These are phyloP conservation scores for Tolypocladium sp. DNA, from an alignment of 2,329 filamentous ascomycete species.

Conservation along the genomic window DNA sequence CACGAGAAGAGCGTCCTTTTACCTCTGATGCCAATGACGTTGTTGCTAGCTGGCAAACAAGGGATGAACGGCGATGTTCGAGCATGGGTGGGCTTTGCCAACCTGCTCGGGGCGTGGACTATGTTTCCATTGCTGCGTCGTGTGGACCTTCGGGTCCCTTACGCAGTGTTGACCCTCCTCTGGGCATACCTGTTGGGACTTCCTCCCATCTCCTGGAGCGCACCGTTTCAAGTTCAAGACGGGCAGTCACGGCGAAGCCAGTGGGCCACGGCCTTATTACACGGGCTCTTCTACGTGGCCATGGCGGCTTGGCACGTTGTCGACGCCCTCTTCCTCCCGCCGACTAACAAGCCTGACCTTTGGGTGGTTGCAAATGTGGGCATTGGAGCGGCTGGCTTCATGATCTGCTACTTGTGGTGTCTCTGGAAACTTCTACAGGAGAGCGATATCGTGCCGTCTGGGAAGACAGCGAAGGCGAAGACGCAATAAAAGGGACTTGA, in stretches of 20 bases:
- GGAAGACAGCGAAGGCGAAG: slow-evolving; percentile 24
- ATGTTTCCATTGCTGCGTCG: slow-evolving; percentile 85
- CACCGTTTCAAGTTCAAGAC: slow-evolving; percentile 54
- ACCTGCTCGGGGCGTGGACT: slow-evolving; percentile 82
- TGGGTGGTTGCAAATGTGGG: slow-evolving; percentile 91
- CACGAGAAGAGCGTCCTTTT: slow-evolving; percentile 96
- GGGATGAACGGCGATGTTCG: slow-evolving; percentile 69
- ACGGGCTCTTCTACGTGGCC: slow-evolving; percentile 63
- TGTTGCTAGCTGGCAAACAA: slow-evolving; percentile 69
- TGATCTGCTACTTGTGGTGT: slow-evolving; percentile 87
- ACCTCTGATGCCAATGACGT: slow-evolving; percentile 85
- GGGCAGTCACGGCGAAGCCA: slow-evolving; percentile 21
- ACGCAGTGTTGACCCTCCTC: slow-evolving; percentile 72
- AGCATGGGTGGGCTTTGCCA: slow-evolving; percentile 94
- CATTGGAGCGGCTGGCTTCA: slow-evolving; percentile 77
- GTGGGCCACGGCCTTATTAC: slow-evolving; percentile 58
- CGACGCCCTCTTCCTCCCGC: slow-evolving; percentile 60
- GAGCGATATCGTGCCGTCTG: slow-evolving; percentile 40
- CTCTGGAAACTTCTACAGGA: slow-evolving; percentile 57
- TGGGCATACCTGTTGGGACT: slow-evolving; percentile 90
- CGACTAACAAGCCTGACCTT: slow-evolving; percentile 74
- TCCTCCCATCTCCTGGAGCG: slow-evolving; percentile 64
- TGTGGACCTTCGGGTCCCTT: slow-evolving; percentile 77
- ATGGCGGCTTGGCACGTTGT: slow-evolving; percentile 78
- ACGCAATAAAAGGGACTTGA: slow-evolving; percentile 14